These are phyloP conservation scores for Diaporthe vaccinii DNA, from an alignment of 2,329 filamentous ascomycete species.

Conservation along the genomic window DNA sequence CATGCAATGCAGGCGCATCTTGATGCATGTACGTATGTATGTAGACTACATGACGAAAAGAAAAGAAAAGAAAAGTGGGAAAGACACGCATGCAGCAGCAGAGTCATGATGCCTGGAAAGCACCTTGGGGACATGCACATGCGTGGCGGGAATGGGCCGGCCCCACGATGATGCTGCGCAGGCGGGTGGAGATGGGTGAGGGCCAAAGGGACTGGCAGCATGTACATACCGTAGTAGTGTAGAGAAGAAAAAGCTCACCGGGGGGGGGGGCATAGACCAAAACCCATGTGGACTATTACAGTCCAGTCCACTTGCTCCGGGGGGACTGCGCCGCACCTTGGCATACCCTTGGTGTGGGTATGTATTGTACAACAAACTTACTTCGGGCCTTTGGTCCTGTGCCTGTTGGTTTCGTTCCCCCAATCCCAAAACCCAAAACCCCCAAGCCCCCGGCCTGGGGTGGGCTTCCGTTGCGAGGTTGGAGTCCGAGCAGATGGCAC, in stretches of 20 bases:
- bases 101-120: conserved; percentile 25
- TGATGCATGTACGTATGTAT: not conserved
- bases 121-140: not conserved
- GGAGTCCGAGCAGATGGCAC: conserved; percentile 16
- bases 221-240: not conserved
- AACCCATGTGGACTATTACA: not conserved
- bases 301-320: not conserved
- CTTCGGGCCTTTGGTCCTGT: not conserved
- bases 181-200: not conserved
- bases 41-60: not conserved
- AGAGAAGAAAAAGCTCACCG: no score
- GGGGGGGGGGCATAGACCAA: no score
- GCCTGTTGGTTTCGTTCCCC: not conserved
- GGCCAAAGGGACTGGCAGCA: not conserved
- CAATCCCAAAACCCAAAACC: not conserved
- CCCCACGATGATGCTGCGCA: conserved; percentile 16
- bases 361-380: not conserved
- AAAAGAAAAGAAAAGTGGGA: not conserved
- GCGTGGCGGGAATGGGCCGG: not conserved
- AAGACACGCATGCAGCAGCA: conserved; percentile 5
- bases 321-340: not conserved
- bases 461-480: not conserved
- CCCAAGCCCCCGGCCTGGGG: not conserved
- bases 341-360: not conserved
- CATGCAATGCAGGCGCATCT: conserved; percentile 4